Evolutionary conservation across 345 rosid species (phyloP).

Genomic region (Boechera stricta): DNA sequence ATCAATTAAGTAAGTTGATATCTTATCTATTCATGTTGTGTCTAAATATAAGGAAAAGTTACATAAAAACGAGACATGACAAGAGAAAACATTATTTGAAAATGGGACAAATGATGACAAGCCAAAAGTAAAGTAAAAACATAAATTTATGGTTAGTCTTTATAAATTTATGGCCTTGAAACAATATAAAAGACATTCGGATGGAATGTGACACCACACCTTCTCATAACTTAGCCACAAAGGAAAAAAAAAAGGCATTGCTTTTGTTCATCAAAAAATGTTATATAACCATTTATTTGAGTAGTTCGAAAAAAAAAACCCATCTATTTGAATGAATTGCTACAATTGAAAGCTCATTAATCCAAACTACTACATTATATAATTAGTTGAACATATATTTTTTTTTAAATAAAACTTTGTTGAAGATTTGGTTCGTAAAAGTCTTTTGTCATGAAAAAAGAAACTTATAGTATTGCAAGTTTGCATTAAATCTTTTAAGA

Average conservation of each 20-base stretch:
- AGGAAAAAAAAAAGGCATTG: slow-evolving; percentile 35
- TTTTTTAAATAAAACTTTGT: not conserved
- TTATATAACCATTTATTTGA: not conserved
- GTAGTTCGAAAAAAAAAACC: not conserved
- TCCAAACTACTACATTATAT: not conserved
- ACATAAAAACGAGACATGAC: slow-evolving; percentile 6
- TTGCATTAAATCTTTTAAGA: too few relatives aligned
- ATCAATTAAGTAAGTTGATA: slow-evolving; percentile 22
- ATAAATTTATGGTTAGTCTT: slow-evolving; percentile 7
- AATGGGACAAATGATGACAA: slow-evolving; percentile 35
- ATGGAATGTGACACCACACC: slow-evolving; percentile 45
- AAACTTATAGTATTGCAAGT: not conserved
- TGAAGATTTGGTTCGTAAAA: not conserved
- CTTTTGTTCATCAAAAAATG: slow-evolving; percentile 9
- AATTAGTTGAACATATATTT: not conserved
- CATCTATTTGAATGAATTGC: not conserved
- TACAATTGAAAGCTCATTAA: not conserved
- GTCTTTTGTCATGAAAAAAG: not conserved
- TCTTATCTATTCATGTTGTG: slow-evolving; percentile 25
- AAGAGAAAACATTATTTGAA: not conserved
- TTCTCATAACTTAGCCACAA: slow-evolving; percentile 44
- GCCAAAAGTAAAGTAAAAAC: slow-evolving; percentile 26
- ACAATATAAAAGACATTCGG: slow-evolving; percentile 38
- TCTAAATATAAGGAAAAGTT: not conserved
- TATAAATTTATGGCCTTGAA: slow-evolving; percentile 16